phyloP scores from a whole-genome alignment of 805 yeast genomes.

The Pichia gijzeniarum region DNA sequence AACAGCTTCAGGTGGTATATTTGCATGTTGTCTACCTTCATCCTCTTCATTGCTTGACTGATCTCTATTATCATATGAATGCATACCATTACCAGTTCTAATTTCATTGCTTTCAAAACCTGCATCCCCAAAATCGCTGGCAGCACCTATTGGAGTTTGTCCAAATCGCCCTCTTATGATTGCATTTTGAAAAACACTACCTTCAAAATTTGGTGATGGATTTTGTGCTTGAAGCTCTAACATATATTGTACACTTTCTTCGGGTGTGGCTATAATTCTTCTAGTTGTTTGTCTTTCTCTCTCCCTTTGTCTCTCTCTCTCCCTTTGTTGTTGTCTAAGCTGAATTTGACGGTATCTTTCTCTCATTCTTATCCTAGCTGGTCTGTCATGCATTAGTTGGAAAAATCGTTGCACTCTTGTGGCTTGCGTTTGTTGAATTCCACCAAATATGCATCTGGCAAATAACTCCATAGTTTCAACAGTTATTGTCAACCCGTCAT shows the following conservation, averaged over 20 bases:
- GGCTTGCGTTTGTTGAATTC: constrained; percentile 26
- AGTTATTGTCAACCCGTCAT: constrained; percentile 20
- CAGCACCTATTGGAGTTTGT: neutral
- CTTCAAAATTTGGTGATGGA: neutral
- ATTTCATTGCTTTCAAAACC: neutral
- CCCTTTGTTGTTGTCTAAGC: constrained; percentile 14
- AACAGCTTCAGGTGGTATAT: constrained; percentile 5
- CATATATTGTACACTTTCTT: neutral
- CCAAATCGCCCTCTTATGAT: neutral
- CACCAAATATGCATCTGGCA: constrained; percentile 26
- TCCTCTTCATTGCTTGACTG: neutral
- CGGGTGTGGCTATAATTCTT: neutral
- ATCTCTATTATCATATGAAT: neutral
- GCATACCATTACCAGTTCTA: neutral
- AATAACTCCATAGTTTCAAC: constrained; percentile 25
- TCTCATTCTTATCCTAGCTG: constrained; percentile 11
- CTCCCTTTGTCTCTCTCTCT: neutral
- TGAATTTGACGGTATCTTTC: constrained; percentile 9
- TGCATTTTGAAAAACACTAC: neutral
- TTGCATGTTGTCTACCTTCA: constrained; percentile 10
- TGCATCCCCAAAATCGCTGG: too few species aligned
- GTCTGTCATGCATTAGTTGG: constrained; percentile 21
- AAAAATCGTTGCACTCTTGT: constrained; percentile 30
- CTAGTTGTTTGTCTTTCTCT: neutral
- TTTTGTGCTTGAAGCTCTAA: constrained; percentile 1